Conservation (phyloP, 768 basidiomycete genomes). For the Termitomyces sp. region DNA sequence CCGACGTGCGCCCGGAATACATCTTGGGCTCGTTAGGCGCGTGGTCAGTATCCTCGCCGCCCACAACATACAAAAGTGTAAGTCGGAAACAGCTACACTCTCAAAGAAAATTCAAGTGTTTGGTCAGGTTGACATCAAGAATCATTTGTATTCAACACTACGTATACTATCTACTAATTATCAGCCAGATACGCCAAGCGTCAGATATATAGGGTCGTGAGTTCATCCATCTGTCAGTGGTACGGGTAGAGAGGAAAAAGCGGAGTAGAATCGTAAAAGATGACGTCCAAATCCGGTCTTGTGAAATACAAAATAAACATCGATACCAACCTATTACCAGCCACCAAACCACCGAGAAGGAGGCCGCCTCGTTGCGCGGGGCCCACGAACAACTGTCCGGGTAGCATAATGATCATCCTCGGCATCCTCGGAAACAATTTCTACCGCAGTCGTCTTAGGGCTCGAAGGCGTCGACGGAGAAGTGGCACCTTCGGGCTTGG, state of each 20-base stretch:
- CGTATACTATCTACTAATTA: conserved; percentile 32
- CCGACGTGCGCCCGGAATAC: conserved; percentile 2
- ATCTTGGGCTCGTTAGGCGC: conserved; percentile 3
- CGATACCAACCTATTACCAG: conserved; percentile 37
- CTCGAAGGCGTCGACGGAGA: conserved; percentile 53
- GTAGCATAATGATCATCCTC: conserved; percentile 29
- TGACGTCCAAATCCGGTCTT: conserved; percentile 10
- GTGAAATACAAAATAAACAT: conserved; percentile 26
- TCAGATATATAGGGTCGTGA: conserved; percentile 21
- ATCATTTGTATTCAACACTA: conserved; percentile 17
- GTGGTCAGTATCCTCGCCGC: conserved; percentile 5
- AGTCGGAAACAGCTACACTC: neutral
- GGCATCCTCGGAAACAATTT: conserved; percentile 55
- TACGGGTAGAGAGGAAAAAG: conserved; percentile 1
- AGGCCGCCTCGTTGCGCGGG: conserved; percentile 40
- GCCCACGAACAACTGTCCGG: conserved; percentile 37
- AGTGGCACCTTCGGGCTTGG: conserved; percentile 59
- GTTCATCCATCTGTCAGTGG: conserved; percentile 23
- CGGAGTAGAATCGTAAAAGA: conserved; percentile 3
- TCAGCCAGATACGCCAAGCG: conserved; percentile 13
- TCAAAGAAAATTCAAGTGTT: conserved; percentile 6
- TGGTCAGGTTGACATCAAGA: conserved; percentile 15
- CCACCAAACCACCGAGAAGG: conserved; percentile 55
- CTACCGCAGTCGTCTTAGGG: conserved; percentile 72
- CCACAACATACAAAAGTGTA: conserved; percentile 9